Percentiles rank a stretch among this genome's conserved stretches.
These are phyloP conservation scores for Akanthomyces dipterigenus DNA, from an alignment of 2,329 filamentous ascomycete genomes.

Conservation along the genomic window DNA sequence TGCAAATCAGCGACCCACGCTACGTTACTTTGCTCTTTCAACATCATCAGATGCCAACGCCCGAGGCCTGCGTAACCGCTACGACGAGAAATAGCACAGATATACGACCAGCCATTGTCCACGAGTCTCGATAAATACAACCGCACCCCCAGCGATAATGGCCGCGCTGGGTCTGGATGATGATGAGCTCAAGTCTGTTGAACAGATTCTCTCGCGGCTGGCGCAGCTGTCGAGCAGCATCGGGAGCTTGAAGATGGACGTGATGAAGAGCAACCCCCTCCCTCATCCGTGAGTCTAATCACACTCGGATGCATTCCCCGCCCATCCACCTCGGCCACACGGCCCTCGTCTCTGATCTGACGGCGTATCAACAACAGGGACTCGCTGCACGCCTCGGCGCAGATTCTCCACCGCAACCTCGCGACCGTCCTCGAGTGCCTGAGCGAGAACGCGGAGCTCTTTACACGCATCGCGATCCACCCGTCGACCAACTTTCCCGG, in stretches of 20 bases:
- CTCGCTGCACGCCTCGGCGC: constrained; percentile 64
- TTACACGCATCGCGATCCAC: constrained; percentile 65
- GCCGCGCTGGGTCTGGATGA: constrained; percentile 43
- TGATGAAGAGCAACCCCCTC: constrained; percentile 57
- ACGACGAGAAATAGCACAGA: background rate
- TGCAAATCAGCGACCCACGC: background rate
- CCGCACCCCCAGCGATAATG: constrained; percentile 21
- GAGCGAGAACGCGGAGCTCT: constrained; percentile 57
- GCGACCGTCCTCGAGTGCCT: constrained; percentile 59
- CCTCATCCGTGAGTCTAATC: constrained; percentile 53
- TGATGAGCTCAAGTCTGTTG: constrained; percentile 61
- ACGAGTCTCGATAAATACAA: background rate
- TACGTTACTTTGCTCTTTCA: background rate
- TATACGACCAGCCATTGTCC: background rate
- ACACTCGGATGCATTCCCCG: too few species aligned
- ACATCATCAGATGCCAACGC: background rate
- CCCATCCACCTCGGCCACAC: background rate
- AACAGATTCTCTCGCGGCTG: constrained; percentile 62
- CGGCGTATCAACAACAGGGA: constrained; percentile 37
- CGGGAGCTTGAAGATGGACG: constrained; percentile 53
- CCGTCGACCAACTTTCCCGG: constrained; percentile 71
- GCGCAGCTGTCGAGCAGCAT: constrained; percentile 64
- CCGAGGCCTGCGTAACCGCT: background rate
- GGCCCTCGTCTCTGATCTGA: background rate
- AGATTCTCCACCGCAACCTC: constrained; percentile 66